These are phyloP conservation scores for Rauvolfia tetraphylla DNA, from an alignment of 257 asterid genomes.

Conservation along the genomic window DNA sequence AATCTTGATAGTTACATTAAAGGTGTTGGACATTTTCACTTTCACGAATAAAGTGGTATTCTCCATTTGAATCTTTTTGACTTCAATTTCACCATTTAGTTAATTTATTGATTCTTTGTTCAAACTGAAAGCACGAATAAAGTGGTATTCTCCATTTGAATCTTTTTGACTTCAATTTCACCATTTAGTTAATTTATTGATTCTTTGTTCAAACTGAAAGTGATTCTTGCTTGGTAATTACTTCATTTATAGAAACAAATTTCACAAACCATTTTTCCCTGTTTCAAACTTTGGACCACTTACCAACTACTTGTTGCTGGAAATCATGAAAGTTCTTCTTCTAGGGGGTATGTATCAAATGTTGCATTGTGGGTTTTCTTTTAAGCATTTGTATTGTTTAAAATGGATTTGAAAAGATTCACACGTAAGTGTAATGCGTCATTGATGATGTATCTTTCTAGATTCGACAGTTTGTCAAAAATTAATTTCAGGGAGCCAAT, in stretches of 20 bases:
- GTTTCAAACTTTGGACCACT: neutral
- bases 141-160: neutral
- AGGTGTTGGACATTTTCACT: neutral
- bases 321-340: neutral
- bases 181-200: neutral
- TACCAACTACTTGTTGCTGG: neutral
- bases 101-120: too few relatives aligned
- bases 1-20: neutral
- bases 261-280: neutral
- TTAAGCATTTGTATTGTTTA: neutral
- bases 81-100: neutral
- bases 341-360: neutral
- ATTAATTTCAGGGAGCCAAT: neutral
- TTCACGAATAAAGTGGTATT: neutral
- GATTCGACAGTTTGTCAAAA: neutral
- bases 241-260: neutral
- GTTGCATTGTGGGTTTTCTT: neutral
- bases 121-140: too few relatives aligned
- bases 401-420: neutral
- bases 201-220: neutral
- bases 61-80: neutral
- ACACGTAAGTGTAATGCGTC: neutral
- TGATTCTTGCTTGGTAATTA: neutral
- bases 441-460: neutral
- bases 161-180: neutral